Percentiles rank a stretch among this genome's conserved stretches.
phyloP scores from a whole-genome alignment of 495 filamentous ascomycete genomes.

The Talaromyces liani region DNA sequence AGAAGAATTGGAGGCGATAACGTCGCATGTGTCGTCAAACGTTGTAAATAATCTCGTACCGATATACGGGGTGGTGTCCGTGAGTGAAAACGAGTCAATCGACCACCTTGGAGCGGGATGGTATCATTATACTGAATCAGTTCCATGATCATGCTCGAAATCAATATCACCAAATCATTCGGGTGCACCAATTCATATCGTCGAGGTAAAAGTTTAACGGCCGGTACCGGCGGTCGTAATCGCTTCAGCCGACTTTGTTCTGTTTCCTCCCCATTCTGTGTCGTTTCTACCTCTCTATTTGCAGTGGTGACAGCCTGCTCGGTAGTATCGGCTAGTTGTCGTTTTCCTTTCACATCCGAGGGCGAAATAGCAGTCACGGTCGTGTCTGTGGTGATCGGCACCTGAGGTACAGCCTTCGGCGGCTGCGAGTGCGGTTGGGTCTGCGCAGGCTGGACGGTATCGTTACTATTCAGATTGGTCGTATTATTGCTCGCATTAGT shows the following conservation, averaged over 20 bases:
- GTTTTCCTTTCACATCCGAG: conserved; percentile 4
- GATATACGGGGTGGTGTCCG: conserved; percentile 91
- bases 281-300: conserved; percentile 22
- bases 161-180: conserved; percentile 79
- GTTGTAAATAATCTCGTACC: conserved; percentile 84
- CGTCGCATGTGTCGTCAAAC: conserved; percentile 88
- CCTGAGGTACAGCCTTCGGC: conserved; percentile 8
- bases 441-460: conserved; percentile 10
- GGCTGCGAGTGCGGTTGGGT: conserved; percentile 14
- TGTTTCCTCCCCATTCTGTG: conserved; percentile 40
- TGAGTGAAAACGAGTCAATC: conserved; percentile 91
- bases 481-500: neutral
- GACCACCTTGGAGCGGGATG: conserved; percentile 73
- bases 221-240: conserved; percentile 43
- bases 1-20: conserved; percentile 89
- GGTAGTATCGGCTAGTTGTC: conserved; percentile 22
- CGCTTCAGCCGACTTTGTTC: conserved; percentile 43
- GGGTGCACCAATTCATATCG: conserved; percentile 73
- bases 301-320: conserved; percentile 16
- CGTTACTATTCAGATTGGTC: neutral
- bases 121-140: conserved; percentile 87
- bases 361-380: conserved; percentile 20
- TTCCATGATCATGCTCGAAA: conserved; percentile 92
- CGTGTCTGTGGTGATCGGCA: conserved; percentile 11
- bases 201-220: conserved; percentile 63